Conservation (phyloP, 179 eudicot genomes). For the Nepenthes alata region DNA sequence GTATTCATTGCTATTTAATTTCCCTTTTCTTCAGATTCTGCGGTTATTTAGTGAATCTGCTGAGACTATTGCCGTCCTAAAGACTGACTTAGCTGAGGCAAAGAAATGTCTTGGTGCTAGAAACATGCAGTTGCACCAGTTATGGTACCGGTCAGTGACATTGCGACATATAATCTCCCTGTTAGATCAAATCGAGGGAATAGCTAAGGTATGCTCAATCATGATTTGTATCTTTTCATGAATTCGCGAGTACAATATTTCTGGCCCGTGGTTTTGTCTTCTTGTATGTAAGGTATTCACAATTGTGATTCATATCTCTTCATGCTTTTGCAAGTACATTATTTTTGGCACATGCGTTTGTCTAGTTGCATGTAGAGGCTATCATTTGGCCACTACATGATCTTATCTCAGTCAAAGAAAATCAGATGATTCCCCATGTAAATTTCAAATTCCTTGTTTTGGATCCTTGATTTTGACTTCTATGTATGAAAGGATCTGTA, state of each 20-base stretch:
- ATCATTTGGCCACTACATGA: too few species aligned
- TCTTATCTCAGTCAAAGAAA: too few species aligned
- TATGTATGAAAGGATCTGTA: too few species aligned
- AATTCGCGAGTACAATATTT: too few species aligned
- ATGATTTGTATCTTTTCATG: not conserved
- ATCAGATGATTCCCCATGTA: too few species aligned
- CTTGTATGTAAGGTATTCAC: too few species aligned
- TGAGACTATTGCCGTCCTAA: constrained; percentile 61
- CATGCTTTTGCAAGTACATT: not conserved
- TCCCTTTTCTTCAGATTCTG: constrained; percentile 49
- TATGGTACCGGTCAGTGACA: constrained; percentile 97
- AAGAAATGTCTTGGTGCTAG: constrained; percentile 81
- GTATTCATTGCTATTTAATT: not conserved
- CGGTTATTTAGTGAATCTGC: constrained; percentile 97
- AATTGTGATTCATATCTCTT: too few species aligned
- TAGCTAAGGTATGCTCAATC: constrained; percentile 52
- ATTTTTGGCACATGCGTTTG: too few species aligned
- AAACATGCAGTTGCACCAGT: constrained; percentile 93
- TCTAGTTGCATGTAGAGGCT: too few species aligned
- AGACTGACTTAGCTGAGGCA: constrained; percentile 78
- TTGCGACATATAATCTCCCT: constrained; percentile 89
- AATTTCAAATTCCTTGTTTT: too few species aligned
- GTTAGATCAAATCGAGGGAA: constrained; percentile 91
- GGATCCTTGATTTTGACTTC: too few species aligned
- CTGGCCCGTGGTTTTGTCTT: too few species aligned